These are phyloP conservation scores for Scheffersomyces ergatensis DNA, from an alignment of 805 yeast genomes.

Conservation along the genomic window DNA sequence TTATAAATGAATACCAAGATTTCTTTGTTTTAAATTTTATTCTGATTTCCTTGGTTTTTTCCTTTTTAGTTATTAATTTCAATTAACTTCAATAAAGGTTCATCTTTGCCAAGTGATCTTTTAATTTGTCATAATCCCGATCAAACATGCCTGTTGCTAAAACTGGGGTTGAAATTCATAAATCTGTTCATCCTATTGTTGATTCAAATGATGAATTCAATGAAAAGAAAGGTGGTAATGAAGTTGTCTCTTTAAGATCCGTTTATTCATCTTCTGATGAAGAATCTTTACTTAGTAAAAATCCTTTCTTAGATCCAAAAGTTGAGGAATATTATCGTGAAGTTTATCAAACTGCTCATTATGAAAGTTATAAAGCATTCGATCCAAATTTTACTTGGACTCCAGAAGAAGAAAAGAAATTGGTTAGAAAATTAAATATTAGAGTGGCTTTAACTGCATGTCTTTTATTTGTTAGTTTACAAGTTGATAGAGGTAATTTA, in stretches of 20 bases:
- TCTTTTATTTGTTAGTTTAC: constrained; percentile 56
- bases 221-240: neutral
- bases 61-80: neutral
- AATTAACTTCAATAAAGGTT: too few species aligned
- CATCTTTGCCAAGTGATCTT: neutral
- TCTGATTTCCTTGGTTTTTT: neutral
- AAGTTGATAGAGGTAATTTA: constrained; percentile 58
- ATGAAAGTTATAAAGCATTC: constrained; percentile 54
- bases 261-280: constrained; percentile 1
- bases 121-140: neutral
- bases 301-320: constrained; percentile 5
- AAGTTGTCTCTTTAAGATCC: neutral
- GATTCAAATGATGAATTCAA: neutral
- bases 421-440: constrained; percentile 53
- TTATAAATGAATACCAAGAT: neutral
- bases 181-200: neutral
- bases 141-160: neutral
- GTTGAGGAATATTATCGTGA: constrained; percentile 6
- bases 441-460: constrained; percentile 58
- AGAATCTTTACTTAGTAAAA: constrained; percentile 1
- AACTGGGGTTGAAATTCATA: neutral
- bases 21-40: neutral
- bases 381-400: constrained; percentile 62
- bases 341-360: constrained; percentile 41
- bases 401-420: constrained; percentile 45